Base-by-base conservation (phyloP, 176 grass and related monocot species). In the Aegilops longissima region DNA sequence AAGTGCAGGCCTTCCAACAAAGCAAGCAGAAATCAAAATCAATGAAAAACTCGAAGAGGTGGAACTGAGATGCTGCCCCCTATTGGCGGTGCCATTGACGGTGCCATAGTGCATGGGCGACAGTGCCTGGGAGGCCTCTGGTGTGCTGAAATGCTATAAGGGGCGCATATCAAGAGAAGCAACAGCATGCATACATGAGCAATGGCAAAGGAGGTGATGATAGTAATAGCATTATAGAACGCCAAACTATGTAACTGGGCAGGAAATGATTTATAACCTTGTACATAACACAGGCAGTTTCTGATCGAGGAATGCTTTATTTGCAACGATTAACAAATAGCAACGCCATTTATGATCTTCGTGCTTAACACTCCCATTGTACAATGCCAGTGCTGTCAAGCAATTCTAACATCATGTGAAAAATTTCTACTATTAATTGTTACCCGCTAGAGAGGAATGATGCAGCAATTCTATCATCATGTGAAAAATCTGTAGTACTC, bases 1-100 rank as follows among this genome's bases (percentile, higher is more conserved):
- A 99, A 86, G 51, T 90, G 83, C 84, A 92, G 87, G 92, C 97
- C 17, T 99, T 99, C 83, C 90, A 99, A 68, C 94, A 99, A 84
- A 87, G 90, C 72, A 93, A 99, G 80, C 82, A 91, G 44, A 99
- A 99, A 79, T 89, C 97, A 0, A 99, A 96, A 91, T 66, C 38
- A 5, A 72, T 91, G 75, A 99, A 99, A 67, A 99, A 99, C 9
- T 54, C 83, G 16, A 95, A 95, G 79, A 88, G 97, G 72, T 99
- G 97, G 97, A 93, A 91, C 4, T 94, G 51, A 94, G 49, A 1
- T 86, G 4, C 31, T 78, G 39, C 40, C 77, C 7, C 25, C 39
- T 90, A 25, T 24, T 14, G 2, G 35, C 13, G 21, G 59, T 25
- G 51, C 14, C n/a, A 62, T 81, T 77, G 6, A 7, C 36, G 30